A percentile compares a stretch with the other conserved stretches of the same genome.
Conservation (phyloP, 768 basidiomycete species). For the Calvatia gigantea region DNA sequence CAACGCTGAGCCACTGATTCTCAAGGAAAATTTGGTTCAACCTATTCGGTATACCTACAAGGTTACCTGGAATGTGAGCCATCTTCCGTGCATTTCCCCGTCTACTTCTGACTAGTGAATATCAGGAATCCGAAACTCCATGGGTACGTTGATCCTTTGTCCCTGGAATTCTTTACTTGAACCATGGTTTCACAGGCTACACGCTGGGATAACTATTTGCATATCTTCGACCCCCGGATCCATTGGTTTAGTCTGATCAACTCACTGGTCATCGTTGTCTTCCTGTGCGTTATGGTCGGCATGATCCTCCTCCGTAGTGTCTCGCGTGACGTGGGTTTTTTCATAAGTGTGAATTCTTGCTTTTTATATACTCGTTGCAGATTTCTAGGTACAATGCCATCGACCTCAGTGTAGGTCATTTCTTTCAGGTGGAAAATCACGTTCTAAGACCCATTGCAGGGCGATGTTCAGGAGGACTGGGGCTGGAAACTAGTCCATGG, state of each 20-base stretch:
- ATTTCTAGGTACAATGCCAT: conserved; percentile 94
- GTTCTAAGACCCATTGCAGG: conserved; percentile 37
- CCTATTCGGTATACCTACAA: conserved; percentile 83
- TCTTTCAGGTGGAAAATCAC: neutral
- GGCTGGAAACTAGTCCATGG: conserved; percentile 98
- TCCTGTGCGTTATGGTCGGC: conserved; percentile 91
- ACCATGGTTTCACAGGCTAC: conserved; percentile 58
- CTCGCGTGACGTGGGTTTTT: conserved; percentile 70
- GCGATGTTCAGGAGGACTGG: conserved; percentile 96
- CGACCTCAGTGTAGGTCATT: conserved; percentile 65
- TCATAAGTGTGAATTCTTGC: neutral
- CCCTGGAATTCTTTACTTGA: neutral
- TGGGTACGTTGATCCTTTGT: conserved; percentile 47
- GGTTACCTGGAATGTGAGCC: conserved; percentile 78
- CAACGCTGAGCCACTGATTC: conserved; percentile 41
- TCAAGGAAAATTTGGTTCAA: conserved; percentile 60
- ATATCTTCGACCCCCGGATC: conserved; percentile 89
- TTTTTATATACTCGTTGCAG: conserved; percentile 32
- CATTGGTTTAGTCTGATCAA: conserved; percentile 97
- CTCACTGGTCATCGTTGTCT: conserved; percentile 85
- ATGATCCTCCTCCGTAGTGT: conserved; percentile 87
- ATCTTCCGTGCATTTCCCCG: neutral
- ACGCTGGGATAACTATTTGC: conserved; percentile 95
- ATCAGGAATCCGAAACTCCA: conserved; percentile 77
- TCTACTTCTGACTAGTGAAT: conserved; percentile 1